A percentile compares a stretch with the other conserved stretches of the same genome.
These are phyloP conservation scores for Metschnikowia orientalis DNA, from an alignment of 805 yeast species.

Conservation along the genomic window DNA sequence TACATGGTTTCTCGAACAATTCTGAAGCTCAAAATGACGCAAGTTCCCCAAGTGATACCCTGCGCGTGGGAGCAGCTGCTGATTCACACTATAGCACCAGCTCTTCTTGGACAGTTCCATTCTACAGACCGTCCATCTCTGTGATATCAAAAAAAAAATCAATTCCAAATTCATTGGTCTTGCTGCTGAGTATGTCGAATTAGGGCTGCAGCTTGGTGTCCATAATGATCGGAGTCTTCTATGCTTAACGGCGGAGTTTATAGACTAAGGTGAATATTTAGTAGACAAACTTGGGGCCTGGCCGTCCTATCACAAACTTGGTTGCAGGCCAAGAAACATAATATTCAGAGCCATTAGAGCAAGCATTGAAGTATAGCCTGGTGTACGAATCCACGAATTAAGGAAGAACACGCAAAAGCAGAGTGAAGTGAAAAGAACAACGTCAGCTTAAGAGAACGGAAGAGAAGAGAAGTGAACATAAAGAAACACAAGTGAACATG, in stretches of 20 bases:
- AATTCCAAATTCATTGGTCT: slow-evolving; percentile 54
- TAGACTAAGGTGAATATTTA: slow-evolving; percentile 27
- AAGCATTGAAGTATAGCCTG: slow-evolving; percentile 61
- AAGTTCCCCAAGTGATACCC: no score
- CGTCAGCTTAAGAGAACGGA: slow-evolving; percentile 27
- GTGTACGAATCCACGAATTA: slow-evolving; percentile 60
- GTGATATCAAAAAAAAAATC: slow-evolving; percentile 53
- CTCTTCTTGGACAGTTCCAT: slow-evolving; percentile 3
- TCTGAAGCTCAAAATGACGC: slow-evolving; percentile 8
- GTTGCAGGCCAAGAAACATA: slow-evolving; percentile 52
- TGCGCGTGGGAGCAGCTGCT: slow-evolving; percentile 3
- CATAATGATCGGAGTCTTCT: slow-evolving; percentile 37
- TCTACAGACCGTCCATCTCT: slow-evolving; percentile 40
- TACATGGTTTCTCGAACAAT: slow-evolving; percentile 14
- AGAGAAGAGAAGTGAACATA: no score
- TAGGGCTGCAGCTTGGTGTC: slow-evolving; percentile 60
- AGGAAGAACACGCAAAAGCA: slow-evolving; percentile 42
- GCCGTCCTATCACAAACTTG: slow-evolving; percentile 48
- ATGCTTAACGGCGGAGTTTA: slow-evolving; percentile 18
- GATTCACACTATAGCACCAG: background rate
- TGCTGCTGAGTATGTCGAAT: slow-evolving; percentile 63
- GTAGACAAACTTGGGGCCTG: slow-evolving; percentile 84
- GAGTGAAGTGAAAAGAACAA: slow-evolving; percentile 27
- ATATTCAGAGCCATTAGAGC: slow-evolving; percentile 65
- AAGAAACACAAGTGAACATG: no score